phyloP scores from a whole-genome alignment of 2,329 filamentous ascomycete species.

The Penicillium vulpinum region DNA sequence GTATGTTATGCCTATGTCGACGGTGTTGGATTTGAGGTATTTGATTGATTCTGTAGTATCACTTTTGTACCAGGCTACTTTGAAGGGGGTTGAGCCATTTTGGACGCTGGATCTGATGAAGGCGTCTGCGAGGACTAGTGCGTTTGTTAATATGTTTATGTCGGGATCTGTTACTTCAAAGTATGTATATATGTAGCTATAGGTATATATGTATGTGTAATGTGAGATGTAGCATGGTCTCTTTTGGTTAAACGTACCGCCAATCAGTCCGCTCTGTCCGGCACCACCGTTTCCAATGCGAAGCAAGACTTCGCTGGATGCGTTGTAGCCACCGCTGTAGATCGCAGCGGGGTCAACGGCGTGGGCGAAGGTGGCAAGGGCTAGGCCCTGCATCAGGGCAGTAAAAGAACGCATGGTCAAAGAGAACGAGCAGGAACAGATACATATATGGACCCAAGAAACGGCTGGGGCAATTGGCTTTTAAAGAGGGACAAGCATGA shows the following conservation, averaged over 20 bases:
- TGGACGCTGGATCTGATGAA: slow-evolving; percentile 39
- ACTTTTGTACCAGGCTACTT: slow-evolving; percentile 48
- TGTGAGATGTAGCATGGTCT: not conserved
- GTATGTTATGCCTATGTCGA: slow-evolving; percentile 52
- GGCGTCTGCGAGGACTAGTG: slow-evolving; percentile 36
- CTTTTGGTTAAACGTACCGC: slow-evolving; percentile 9
- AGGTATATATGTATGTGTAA: not conserved
- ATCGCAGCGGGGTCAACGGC: not conserved
- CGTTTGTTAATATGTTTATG: not conserved
- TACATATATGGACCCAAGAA: not conserved
- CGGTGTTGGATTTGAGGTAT: slow-evolving; percentile 41
- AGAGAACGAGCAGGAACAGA: not conserved
- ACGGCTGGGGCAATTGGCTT: not conserved
- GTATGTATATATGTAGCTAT: too few relatives aligned
- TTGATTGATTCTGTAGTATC: slow-evolving; percentile 51
- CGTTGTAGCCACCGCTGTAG: slow-evolving; percentile 14
- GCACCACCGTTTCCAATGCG: slow-evolving; percentile 37
- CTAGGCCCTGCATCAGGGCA: not conserved
- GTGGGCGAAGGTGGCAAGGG: not conserved
- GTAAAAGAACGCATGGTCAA: not conserved
- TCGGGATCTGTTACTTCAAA: too few relatives aligned
- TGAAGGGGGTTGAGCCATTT: slow-evolving; percentile 37
- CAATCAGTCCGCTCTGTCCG: slow-evolving; percentile 35
- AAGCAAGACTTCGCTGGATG: slow-evolving; percentile 14
- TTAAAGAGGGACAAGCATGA: not conserved